phyloP scores from a whole-genome alignment of 2,329 filamentous ascomycete genomes.

The Fusarium sp. region DNA sequence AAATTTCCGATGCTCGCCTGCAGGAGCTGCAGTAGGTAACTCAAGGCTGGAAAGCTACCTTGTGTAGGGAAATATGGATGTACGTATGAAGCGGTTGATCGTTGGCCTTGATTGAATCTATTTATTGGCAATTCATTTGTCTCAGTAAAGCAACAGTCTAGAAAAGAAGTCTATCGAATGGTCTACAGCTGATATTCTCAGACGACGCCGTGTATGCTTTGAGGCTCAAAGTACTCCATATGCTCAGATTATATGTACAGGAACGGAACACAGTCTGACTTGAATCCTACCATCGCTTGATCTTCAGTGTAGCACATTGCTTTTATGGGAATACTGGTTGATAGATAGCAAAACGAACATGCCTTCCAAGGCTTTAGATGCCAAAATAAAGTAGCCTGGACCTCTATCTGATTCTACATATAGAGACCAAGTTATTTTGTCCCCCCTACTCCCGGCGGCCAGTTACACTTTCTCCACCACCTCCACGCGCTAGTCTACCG shows the following conservation, averaged over 20 bases:
- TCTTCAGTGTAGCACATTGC: background rate
- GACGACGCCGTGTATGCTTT: background rate
- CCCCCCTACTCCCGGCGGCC: background rate
- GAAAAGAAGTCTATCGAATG: background rate
- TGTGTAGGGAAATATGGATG: background rate
- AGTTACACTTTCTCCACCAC: background rate
- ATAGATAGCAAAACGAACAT: background rate
- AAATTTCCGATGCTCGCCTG: background rate
- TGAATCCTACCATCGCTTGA: background rate
- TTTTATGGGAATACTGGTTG: background rate
- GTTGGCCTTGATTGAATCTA: background rate
- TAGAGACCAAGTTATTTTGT: background rate
- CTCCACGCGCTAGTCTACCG: conserved; percentile 40
- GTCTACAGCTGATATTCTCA: background rate
- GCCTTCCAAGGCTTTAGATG: accelerated
- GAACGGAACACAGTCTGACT: background rate
- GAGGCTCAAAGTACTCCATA: background rate
- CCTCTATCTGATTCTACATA: too few species aligned
- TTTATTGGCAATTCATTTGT: background rate
- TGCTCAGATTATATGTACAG: background rate
- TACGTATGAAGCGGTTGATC: accelerated
- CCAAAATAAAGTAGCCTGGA: background rate
- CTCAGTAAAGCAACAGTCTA: background rate
- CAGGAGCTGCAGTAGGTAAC: background rate
- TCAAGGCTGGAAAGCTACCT: background rate